phyloP scores from a whole-genome alignment of 768 basidiomycete genomes.

The Mycena galopus region DNA sequence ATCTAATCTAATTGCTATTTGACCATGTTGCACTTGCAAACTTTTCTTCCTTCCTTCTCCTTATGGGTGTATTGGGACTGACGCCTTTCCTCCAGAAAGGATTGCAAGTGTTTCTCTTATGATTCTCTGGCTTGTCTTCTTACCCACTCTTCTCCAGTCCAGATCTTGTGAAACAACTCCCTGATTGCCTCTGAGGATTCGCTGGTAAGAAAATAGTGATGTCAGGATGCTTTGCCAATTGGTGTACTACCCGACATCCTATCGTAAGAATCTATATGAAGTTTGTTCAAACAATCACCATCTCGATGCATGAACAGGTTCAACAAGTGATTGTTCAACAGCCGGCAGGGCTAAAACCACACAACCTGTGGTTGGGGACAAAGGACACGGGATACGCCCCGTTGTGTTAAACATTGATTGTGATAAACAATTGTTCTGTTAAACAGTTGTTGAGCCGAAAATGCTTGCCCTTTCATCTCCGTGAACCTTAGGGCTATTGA shows the following conservation, averaged over 20 bases:
- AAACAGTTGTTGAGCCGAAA: too few relatives aligned
- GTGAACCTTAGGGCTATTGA: too few relatives aligned
- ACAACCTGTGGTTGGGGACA: too few relatives aligned
- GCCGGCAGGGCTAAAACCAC: too few relatives aligned
- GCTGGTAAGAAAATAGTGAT: conserved; percentile 80
- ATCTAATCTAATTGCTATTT: neutral
- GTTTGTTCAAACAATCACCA: too few relatives aligned
- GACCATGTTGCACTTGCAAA: neutral
- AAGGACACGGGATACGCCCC: too few relatives aligned
- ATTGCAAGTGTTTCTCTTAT: conserved; percentile 21
- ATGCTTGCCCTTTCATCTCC: too few relatives aligned
- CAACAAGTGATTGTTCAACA: too few relatives aligned
- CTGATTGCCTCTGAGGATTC: conserved; percentile 71
- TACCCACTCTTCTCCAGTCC: conserved; percentile 58
- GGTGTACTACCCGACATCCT: conserved; percentile 12
- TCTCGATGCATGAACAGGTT: too few relatives aligned
- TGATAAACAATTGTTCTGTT: too few relatives aligned
- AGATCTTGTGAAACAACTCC: conserved; percentile 71
- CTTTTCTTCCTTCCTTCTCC: neutral
- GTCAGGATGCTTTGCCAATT: conserved; percentile 56
- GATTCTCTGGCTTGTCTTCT: neutral
- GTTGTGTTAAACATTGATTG: too few relatives aligned
- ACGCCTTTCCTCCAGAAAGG: conserved; percentile 35
- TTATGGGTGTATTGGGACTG: conserved; percentile 37
- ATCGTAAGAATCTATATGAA: too few relatives aligned